phyloP scores from a whole-genome alignment of 225 moss, liverwort and hornwort genomes.

The Straminergon stramineum region DNA sequence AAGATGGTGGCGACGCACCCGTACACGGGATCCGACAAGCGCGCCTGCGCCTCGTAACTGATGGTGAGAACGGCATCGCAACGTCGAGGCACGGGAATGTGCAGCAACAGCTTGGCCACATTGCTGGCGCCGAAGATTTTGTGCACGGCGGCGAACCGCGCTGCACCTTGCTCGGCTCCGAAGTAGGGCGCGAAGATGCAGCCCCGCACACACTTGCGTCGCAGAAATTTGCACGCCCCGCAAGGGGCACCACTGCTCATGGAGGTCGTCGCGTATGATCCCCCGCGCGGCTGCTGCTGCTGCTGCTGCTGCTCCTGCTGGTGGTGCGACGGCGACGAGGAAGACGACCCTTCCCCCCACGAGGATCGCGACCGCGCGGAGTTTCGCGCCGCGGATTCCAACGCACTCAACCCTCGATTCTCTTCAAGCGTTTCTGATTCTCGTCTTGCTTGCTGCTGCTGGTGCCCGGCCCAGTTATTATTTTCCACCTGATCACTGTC shows the following conservation, averaged over 20 bases:
- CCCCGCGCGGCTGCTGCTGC: background rate
- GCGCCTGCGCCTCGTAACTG: slow-evolving; percentile 55
- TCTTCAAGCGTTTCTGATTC: background rate
- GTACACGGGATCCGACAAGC: slow-evolving; percentile 51
- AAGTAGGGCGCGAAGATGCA: slow-evolving; percentile 71
- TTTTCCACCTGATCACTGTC: slow-evolving; percentile 19
- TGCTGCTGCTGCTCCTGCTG: background rate
- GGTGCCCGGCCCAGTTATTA: background rate
- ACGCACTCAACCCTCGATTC: slow-evolving; percentile 4
- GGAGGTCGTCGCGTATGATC: slow-evolving; percentile 32
- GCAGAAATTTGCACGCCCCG: slow-evolving; percentile 54
- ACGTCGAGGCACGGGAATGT: slow-evolving; percentile 46
- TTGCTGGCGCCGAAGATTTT: slow-evolving; percentile 66
- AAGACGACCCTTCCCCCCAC: slow-evolving; percentile 22
- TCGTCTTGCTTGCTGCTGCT: background rate
- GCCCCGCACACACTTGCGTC: slow-evolving; percentile 52
- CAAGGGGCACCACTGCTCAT: slow-evolving; percentile 67
- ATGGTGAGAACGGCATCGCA: slow-evolving; percentile 57
- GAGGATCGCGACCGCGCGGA: slow-evolving; percentile 31
- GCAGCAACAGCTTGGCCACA: slow-evolving; percentile 46
- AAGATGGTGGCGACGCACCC: slow-evolving; percentile 68
- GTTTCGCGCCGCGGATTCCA: slow-evolving; percentile 24
- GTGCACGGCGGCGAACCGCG: slow-evolving; percentile 48
- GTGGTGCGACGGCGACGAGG: background rate
- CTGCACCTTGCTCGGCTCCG: slow-evolving; percentile 51